Evolutionary conservation across 495 filamentous ascomycete genomes (phyloP).

Genomic region (Aspergillus nanangensis): DNA sequence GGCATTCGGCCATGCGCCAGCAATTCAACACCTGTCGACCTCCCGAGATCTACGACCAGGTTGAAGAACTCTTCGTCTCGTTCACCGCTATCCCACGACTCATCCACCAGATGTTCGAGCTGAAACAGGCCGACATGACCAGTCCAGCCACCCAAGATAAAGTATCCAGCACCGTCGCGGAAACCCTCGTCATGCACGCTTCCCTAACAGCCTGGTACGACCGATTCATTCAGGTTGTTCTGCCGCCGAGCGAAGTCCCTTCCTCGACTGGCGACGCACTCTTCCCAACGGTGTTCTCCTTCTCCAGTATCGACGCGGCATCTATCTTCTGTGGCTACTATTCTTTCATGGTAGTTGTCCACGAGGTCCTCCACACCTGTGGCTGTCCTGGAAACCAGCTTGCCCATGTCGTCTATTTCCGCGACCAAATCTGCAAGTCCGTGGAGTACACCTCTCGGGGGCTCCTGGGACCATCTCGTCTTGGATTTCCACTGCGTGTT

Average conservation of each 20-base stretch:
- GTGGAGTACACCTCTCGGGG: slow-evolving; percentile 27
- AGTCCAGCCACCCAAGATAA: slow-evolving; percentile 7
- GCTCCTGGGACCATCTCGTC: slow-evolving; percentile 27
- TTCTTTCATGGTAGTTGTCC: slow-evolving; percentile 30
- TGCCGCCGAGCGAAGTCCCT: slow-evolving; percentile 16
- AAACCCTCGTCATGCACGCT: slow-evolving; percentile 20
- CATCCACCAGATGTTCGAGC: slow-evolving; percentile 22
- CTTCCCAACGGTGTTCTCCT: slow-evolving; percentile 21
- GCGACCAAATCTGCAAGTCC: slow-evolving; percentile 33
- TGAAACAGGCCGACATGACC: slow-evolving; percentile 16
- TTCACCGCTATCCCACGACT: slow-evolving; percentile 29
- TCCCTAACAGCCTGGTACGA: slow-evolving; percentile 23
- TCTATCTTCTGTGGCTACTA: slow-evolving; percentile 28
- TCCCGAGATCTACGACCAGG: slow-evolving; percentile 10
- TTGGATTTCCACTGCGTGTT: slow-evolving; percentile 28
- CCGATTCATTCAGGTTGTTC: slow-evolving; percentile 15
- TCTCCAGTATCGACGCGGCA: slow-evolving; percentile 20
- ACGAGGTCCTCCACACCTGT: slow-evolving; percentile 23
- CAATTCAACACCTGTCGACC: slow-evolving; percentile 14
- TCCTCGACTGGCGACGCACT: slow-evolving; percentile 18
- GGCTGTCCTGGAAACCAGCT: slow-evolving; percentile 24
- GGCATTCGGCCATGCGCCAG: slow-evolving; percentile 28
- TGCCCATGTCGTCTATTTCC: slow-evolving; percentile 22
- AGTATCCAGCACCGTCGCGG: slow-evolving; percentile 13
- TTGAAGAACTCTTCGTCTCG: slow-evolving; percentile 28